A percentile compares a stretch with the other conserved stretches of the same genome.
Evolutionary conservation across 352 stramenopile species (phyloP).

Genomic region (Phytophthora hybrid): DNA sequence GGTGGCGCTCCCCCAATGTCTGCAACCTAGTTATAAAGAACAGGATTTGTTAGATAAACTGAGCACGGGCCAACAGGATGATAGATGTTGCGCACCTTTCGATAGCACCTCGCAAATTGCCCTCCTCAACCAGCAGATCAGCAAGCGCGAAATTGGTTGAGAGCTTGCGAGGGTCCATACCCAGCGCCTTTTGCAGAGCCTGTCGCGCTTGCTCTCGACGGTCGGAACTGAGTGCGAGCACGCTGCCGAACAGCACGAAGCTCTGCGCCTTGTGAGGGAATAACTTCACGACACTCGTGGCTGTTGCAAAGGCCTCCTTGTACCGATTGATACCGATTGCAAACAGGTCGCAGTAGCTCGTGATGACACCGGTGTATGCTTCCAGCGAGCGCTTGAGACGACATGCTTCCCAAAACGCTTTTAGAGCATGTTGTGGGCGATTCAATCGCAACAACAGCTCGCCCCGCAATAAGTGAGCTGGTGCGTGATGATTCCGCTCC

Average conservation of each 20-base stretch:
- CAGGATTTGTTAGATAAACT: slow-evolving; percentile 3
- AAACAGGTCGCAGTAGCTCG: slow-evolving; percentile 78
- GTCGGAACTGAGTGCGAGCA: slow-evolving; percentile 74
- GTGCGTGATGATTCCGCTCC: slow-evolving; percentile 48
- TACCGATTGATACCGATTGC: slow-evolving; percentile 70
- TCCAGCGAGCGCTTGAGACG: slow-evolving; percentile 71
- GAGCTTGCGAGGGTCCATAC: slow-evolving; percentile 70
- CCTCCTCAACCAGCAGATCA: slow-evolving; percentile 71
- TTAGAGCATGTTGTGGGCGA: slow-evolving; percentile 69
- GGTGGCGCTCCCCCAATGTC: slow-evolving; percentile 53
- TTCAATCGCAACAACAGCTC: slow-evolving; percentile 66
- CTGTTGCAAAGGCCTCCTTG: slow-evolving; percentile 76
- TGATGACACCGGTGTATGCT: slow-evolving; percentile 77
- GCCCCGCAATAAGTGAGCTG: slow-evolving; percentile 69
- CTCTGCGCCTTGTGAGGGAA: slow-evolving; percentile 77
- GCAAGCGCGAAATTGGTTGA: slow-evolving; percentile 72
- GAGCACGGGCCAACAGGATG: not conserved
- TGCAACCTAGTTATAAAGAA: slow-evolving; percentile 40
- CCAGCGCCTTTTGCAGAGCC: slow-evolving; percentile 66
- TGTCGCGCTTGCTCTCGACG: slow-evolving; percentile 65
- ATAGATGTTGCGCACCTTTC: slow-evolving; percentile 51
- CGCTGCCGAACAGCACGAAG: slow-evolving; percentile 77
- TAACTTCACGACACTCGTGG: slow-evolving; percentile 73
- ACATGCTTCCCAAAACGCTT: slow-evolving; percentile 70
- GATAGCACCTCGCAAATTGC: slow-evolving; percentile 61